Evolutionary conservation across 345 rosid species (phyloP).

Genomic region (Pistacia vera): DNA sequence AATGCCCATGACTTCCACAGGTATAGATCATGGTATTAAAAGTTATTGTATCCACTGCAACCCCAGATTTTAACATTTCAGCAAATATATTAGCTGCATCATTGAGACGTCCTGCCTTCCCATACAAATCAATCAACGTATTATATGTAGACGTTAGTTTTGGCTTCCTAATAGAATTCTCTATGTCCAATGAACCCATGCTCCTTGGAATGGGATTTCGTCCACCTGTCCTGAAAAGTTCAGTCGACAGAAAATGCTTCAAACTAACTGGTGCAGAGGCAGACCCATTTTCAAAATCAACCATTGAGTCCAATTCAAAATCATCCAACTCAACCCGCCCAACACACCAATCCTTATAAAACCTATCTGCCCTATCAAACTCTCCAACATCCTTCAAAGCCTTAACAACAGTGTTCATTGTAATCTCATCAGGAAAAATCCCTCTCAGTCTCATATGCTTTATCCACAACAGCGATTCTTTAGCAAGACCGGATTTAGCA

Average conservation of each 20-base stretch:
- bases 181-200: slow-evolving; percentile 27
- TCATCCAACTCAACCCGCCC: slow-evolving; percentile 67
- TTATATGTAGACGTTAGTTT: slow-evolving; percentile 72
- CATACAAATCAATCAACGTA: slow-evolving; percentile 87
- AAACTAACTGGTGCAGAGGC: slow-evolving; percentile 54
- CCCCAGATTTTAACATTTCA: slow-evolving; percentile 82
- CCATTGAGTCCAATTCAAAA: slow-evolving; percentile 59
- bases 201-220: slow-evolving; percentile 45
- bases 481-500: slow-evolving; percentile 81
- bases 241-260: slow-evolving; percentile 79
- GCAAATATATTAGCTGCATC: slow-evolving; percentile 81
- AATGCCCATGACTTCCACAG: slow-evolving; percentile 74
- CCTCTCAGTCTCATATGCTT: slow-evolving; percentile 81
- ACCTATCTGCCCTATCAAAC: slow-evolving; percentile 72
- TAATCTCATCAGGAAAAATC: slow-evolving; percentile 76
- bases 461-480: slow-evolving; percentile 85
- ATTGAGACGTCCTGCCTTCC: slow-evolving; percentile 78
- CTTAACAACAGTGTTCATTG: slow-evolving; percentile 75
- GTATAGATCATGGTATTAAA: slow-evolving; percentile 90
- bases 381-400: slow-evolving; percentile 77
- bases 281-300: slow-evolving; percentile 39
- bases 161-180: slow-evolving; percentile 54
- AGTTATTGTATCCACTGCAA: slow-evolving; percentile 69
- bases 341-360: slow-evolving; percentile 76
- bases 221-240: slow-evolving; percentile 75